phyloP scores from a whole-genome alignment of 305 asterid species.

The Solanum hybrid region DNA sequence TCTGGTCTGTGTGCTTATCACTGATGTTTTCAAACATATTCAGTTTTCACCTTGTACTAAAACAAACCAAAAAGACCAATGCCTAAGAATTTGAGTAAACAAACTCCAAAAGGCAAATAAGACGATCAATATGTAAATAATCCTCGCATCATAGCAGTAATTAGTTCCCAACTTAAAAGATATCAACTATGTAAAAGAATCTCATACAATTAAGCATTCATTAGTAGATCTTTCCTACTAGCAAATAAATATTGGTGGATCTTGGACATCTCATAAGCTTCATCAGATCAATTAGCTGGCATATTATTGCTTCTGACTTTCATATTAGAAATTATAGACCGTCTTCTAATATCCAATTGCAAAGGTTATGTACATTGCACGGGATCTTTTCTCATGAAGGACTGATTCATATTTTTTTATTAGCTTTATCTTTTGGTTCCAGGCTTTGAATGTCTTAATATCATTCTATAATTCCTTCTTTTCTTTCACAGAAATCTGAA shows the following conservation, averaged over 20 bases:
- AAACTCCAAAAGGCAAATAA: neutral
- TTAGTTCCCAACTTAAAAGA: neutral
- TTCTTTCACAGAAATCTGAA: constrained; percentile 52
- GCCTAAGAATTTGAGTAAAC: neutral
- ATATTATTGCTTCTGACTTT: neutral
- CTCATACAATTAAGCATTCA: neutral
- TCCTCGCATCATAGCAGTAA: neutral
- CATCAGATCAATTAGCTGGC: neutral
- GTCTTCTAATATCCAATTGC: neutral
- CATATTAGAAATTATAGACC: neutral
- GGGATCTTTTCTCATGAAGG: neutral
- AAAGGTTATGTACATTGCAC: neutral
- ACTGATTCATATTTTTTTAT: neutral
- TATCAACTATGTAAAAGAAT: neutral
- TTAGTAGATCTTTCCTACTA: neutral
- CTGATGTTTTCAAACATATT: neutral
- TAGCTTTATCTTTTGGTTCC: constrained; percentile 5
- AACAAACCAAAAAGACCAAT: neutral
- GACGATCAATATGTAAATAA: neutral
- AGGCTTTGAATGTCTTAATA: constrained; percentile 1
- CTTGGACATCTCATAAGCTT: neutral
- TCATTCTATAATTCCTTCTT: constrained; percentile 2
- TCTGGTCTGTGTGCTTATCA: neutral
- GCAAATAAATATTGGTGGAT: neutral
- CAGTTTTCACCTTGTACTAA: neutral